Evolutionary conservation across 805 yeast species (phyloP), one percentile per base, ranked within the genome.

Genomic region (Barnettozyma vustinii): DNA sequence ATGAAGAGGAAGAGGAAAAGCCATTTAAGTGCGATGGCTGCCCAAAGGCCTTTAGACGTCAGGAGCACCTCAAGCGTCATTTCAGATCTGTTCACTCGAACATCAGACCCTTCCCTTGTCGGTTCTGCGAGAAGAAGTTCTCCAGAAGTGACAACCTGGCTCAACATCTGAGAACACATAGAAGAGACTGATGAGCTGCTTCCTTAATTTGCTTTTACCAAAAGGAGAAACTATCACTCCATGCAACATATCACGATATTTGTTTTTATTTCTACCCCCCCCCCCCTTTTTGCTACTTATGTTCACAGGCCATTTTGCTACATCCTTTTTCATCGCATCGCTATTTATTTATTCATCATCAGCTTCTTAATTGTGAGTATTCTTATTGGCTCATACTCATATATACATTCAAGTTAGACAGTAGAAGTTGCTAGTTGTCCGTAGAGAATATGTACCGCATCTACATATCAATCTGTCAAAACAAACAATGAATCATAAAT

Each of bases 51-150:
- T 85, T 85, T 66, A 80, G 84, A 60, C 73, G 92, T 53, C 86
- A 82, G 57, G 92, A 85, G 59, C 92, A 85, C 63, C 68, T 85
- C 57, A 84, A 83, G 58, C 73, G 92, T 53, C 92, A 85, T 58
- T 74, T 82, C 57, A 70, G 90, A 52, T 81, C 89, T 2, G 71
- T 85, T 52, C 92, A 85, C 60, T 80, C 85, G 35, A 74, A 81
- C 47, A 85, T 81, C 49, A 83, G 84, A 65, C 92, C 89, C 0
- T 82, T 73, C 63, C 77, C 74, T 44, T 83, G 89, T 58, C 67
- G 70, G 20, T 72, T 75, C 36, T 83, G 89, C 59, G 75, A 75
- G 35, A 80, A 83, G 61, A 77, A 78, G 56, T 83, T 83, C 58
- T 79, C 85, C 52, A 68, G 89, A 55, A 73, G 81, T 19, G 89